Base-by-base conservation (phyloP, 1,139 yeast genomes). In the Scheffersomyces parashehatae region DNA sequence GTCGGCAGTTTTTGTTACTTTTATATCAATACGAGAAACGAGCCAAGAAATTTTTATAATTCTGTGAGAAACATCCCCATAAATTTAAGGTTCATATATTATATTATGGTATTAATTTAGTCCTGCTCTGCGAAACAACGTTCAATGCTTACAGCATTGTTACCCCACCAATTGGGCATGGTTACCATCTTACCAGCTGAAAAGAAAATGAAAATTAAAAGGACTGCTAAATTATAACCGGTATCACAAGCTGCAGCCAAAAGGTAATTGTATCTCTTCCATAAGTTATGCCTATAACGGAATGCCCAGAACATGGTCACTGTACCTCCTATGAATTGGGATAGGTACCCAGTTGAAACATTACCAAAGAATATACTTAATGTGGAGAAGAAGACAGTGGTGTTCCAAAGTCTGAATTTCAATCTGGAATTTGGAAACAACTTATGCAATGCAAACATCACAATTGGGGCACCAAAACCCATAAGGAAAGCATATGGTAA, bases 151-250 rank as follows among this genome's bases (percentile, higher is more conserved):
- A 49, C 47, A 2, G 60, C 58, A 47, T 74, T 68, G 49, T 76
- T 76, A 6, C 81, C 81, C 75, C 77, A 76, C 81, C 81, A 76
- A 38, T 61, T 42, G 0, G 78, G 78, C 66, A 72, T 68, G 3
- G 49, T 50, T 4, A 65, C 52, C 0, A 55, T 51, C 31, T 56
- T 56, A 1, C 70, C 69, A 37, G 65, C 58, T 1, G 75, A 61
- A 29, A 70, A 65, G 26, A 69, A 46, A 13, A 69, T 46, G 51
- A 75, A 75, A 8, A 75, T 62, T 20, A 66, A 47, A 34, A 75
- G 47, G 24, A 71, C 59, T 2, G 77, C 64, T 38, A 75, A 53
- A 45, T 75, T 75, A 52, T 69, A 73, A 7, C 81, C 81, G 0
- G 80, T 74, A 49, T 76, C 81, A 45, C 74, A 65, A 0, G 79